phyloP scores from a whole-genome alignment of 2,329 filamentous ascomycete species.

The Lachnellula cervina region DNA sequence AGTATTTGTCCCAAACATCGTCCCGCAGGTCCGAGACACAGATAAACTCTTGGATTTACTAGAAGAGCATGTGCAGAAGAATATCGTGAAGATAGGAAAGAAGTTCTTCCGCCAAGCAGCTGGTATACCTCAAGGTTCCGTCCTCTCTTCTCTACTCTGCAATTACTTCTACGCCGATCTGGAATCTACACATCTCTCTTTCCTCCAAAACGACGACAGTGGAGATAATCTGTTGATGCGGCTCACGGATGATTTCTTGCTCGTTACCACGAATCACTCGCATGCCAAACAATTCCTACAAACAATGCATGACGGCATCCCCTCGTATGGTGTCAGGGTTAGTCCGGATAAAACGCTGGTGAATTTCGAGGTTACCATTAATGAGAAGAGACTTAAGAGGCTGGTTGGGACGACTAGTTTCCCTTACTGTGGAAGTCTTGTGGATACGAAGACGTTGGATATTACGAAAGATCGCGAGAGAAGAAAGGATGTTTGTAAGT shows the following conservation, averaged over 20 bases:
- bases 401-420: conserved; percentile 51
- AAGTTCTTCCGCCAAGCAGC: conserved; percentile 80
- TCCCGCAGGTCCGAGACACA: conserved; percentile 52
- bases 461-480: conserved; percentile 64
- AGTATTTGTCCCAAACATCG: conserved; percentile 69
- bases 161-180: conserved; percentile 95
- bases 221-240: conserved; percentile 66
- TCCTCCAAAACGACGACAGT: conserved; percentile 44
- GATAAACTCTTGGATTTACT: conserved; percentile 64
- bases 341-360: conserved; percentile 74
- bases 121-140: conserved; percentile 90
- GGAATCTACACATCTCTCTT: conserved; percentile 64
- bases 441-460: conserved; percentile 70
- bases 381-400: conserved; percentile 47
- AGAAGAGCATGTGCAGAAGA: conserved; percentile 73
- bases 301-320: conserved; percentile 73
- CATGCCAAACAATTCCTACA: conserved; percentile 71
- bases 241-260: conserved; percentile 87
- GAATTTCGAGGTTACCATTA: conserved; percentile 69
- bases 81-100: conserved; percentile 84
- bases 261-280: conserved; percentile 66
- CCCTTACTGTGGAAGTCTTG: conserved; percentile 80
- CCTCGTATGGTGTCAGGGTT: conserved; percentile 74
- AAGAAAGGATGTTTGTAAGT: conserved; percentile 46
- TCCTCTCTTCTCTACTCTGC: conserved; percentile 81